phyloP scores from a whole-genome alignment of 2,329 filamentous ascomycete species.

The Fusarium annulatum region DNA sequence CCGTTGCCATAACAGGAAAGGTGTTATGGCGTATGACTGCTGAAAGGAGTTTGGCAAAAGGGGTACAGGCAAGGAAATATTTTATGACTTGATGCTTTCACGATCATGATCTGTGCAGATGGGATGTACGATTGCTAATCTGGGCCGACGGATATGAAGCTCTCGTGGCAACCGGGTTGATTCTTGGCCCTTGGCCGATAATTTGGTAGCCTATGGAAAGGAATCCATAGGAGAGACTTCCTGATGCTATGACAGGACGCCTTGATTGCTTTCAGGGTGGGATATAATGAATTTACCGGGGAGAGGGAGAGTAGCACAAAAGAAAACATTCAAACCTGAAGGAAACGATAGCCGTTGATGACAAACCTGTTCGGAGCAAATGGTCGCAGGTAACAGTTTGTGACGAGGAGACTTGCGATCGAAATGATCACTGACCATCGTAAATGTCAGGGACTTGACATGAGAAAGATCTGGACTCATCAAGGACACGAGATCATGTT shows the following conservation, averaged over 20 bases:
- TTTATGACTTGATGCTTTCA: conserved; percentile 33
- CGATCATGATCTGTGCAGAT: neutral
- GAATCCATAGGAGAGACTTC: neutral
- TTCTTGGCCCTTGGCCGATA: neutral
- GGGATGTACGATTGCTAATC: neutral
- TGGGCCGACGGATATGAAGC: neutral
- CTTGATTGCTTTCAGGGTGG: too few relatives aligned
- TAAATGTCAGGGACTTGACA: neutral
- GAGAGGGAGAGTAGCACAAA: neutral
- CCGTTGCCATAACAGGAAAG: neutral
- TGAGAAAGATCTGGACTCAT: too few relatives aligned
- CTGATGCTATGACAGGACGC: neutral
- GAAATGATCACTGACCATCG: neutral
- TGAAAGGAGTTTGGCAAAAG: neutral
- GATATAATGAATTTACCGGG: neutral
- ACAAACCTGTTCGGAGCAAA: neutral
- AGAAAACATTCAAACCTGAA: neutral
- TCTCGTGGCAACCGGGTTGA: neutral
- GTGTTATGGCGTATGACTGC: neutral
- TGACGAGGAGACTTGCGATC: neutral
- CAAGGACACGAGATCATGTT: neutral
- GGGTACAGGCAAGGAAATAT: neutral
- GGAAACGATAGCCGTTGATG: neutral
- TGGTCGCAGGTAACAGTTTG: neutral
- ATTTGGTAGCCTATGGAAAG: neutral